phyloP scores from a whole-genome alignment of 139 green algal genomes.

The Axilococcus clingmanii region DNA sequence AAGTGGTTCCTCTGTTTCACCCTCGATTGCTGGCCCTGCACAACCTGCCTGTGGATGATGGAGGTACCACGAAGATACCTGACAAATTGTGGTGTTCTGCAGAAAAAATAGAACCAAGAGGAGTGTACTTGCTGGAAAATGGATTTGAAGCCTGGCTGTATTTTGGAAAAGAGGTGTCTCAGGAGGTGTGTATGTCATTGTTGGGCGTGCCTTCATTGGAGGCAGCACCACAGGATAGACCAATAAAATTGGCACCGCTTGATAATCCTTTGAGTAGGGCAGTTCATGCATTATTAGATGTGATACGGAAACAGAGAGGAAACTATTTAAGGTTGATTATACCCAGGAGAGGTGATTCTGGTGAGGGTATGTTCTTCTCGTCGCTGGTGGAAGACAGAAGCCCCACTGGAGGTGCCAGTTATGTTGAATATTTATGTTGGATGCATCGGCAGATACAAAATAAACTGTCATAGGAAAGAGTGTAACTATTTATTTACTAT shows the following conservation, averaged over 20 bases:
- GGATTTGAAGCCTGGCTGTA: conserved; percentile 43
- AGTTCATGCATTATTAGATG: conserved; percentile 47
- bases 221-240: neutral
- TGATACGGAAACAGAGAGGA: conserved; percentile 45
- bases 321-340: conserved; percentile 62
- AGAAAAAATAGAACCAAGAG: conserved; percentile 48
- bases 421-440: conserved; percentile 83
- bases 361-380: conserved; percentile 51
- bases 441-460: conserved; percentile 80
- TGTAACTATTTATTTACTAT: conserved; percentile 1
- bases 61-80: conserved; percentile 1
- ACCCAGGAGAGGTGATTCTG: conserved; percentile 29
- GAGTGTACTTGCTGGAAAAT: conserved; percentile 80
- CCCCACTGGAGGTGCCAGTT: conserved; percentile 49
- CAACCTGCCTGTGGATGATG: neutral
- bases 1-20: conserved; percentile 50
- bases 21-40: conserved; percentile 51
- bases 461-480: conserved; percentile 38
- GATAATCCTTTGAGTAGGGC: conserved; percentile 6
- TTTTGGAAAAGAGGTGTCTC: conserved; percentile 19
- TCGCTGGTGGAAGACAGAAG: conserved; percentile 70
- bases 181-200: conserved; percentile 35
- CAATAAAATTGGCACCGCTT: conserved; percentile 2
- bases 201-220: conserved; percentile 45
- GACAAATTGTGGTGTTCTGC: conserved; percentile 28